A percentile compares a stretch with the other conserved stretches of the same genome.
Evolutionary conservation across 2,329 filamentous ascomycete species (phyloP).

Genomic region (Coniochaeta prunicola): DNA sequence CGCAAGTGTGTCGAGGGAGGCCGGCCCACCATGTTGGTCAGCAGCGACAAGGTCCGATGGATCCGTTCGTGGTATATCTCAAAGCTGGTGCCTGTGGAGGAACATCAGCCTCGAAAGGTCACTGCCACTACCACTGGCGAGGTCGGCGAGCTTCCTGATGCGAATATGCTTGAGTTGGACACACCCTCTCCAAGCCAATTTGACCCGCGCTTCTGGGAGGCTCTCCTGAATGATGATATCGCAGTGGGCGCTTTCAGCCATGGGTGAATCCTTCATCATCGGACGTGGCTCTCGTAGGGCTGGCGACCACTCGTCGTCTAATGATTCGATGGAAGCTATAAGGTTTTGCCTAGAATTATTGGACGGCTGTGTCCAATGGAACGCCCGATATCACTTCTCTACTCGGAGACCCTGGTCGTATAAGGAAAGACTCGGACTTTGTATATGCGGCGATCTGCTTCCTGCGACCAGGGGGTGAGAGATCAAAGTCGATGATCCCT

Average conservation of each 20-base stretch:
- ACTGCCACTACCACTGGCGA: background rate
- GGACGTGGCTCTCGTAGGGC: background rate
- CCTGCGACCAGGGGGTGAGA: background rate
- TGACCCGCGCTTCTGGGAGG: background rate
- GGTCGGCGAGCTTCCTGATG: background rate
- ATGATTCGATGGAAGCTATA: background rate
- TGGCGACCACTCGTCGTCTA: background rate
- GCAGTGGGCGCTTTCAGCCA: background rate
- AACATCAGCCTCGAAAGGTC: background rate
- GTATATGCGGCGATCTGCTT: background rate
- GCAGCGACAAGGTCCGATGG: constrained; percentile 29
- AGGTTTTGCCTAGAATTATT: background rate
- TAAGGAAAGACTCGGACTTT: background rate
- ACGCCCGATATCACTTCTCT: background rate
- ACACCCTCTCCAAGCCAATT: background rate
- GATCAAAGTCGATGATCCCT: background rate
- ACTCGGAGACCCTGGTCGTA: background rate
- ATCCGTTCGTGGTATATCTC: constrained; percentile 29
- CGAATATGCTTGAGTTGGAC: background rate
- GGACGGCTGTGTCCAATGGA: background rate
- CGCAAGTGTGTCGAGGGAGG: constrained; percentile 18
- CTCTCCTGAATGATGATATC: background rate
- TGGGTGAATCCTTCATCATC: background rate
- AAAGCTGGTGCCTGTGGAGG: constrained; percentile 5
- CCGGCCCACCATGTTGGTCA: constrained; percentile 21